These are phyloP conservation scores for Oryza longistaminata DNA, from an alignment of 176 grass and related monocot species.

Conservation along the genomic window DNA sequence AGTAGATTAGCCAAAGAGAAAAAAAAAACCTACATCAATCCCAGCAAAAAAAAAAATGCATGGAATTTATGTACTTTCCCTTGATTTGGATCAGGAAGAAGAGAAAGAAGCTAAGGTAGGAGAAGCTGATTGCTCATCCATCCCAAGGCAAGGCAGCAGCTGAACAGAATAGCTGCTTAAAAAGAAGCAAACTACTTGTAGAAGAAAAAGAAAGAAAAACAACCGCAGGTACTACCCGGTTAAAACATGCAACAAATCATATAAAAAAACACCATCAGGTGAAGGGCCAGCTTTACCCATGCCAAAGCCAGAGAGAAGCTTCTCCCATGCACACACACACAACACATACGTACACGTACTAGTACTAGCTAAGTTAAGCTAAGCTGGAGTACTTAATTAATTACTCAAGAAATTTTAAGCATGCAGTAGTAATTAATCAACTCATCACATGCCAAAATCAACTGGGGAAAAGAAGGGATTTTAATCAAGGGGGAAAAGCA, in stretches of 20 bases:
- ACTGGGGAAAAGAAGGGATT: slow-evolving; percentile 21
- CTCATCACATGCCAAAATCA: slow-evolving; percentile 16
- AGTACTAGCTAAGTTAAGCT: neutral
- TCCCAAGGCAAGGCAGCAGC: slow-evolving; percentile 35
- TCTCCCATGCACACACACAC: slow-evolving; percentile 38
- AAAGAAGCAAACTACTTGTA: slow-evolving; percentile 38
- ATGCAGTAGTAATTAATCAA: neutral
- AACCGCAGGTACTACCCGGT: slow-evolving; percentile 7
- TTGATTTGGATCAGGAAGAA: slow-evolving; percentile 32
- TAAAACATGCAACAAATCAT: slow-evolving; percentile 48
- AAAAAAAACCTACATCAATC: slow-evolving; percentile 33
- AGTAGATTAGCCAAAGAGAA: slow-evolving; percentile 45
- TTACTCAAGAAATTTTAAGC: neutral
- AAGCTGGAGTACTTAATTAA: slow-evolving; percentile 36
- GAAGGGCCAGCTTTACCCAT: slow-evolving; percentile 25
- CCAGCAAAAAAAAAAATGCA: slow-evolving; percentile 29
- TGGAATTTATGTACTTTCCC: slow-evolving; percentile 35
- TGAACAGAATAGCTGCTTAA: slow-evolving; percentile 34
- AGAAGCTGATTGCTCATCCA: slow-evolving; percentile 39
- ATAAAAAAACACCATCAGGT: slow-evolving; percentile 38
- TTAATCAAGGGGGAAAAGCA: neutral
- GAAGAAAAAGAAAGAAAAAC: slow-evolving; percentile 27
- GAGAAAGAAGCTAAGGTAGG: slow-evolving; percentile 19
- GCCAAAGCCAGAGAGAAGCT: slow-evolving; percentile 56
- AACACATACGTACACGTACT: slow-evolving; percentile 3